These are phyloP conservation scores for Hypoxylon trugodes DNA, from an alignment of 495 filamentous ascomycete species.

Conservation along the genomic window DNA sequence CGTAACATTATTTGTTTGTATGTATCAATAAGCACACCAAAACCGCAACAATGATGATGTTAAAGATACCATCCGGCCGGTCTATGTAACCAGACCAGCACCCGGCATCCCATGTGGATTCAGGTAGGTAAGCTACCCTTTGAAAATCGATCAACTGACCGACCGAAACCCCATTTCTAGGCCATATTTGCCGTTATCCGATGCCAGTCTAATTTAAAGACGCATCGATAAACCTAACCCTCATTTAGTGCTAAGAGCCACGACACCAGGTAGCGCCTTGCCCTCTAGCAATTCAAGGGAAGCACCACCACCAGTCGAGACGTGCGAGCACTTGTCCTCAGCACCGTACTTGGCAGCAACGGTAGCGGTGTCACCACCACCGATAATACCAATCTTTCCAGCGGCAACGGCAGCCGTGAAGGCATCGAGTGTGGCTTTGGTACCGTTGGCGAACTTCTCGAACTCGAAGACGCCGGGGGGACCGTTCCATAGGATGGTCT, in stretches of 20 bases:
- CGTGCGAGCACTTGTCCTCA: conserved; percentile 97
- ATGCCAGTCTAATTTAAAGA: conserved; percentile 5
- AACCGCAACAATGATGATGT: too few relatives aligned
- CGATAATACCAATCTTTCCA: conserved; percentile 96
- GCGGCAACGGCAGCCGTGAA: conserved; percentile 78
- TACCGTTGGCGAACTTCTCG: conserved; percentile 89
- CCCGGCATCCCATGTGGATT: not conserved
- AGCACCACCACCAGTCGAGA: conserved; percentile 95
- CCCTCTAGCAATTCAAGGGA: conserved; percentile 96
- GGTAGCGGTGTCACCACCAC: conserved; percentile 96
- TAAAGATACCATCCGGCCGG: conserved; percentile 28
- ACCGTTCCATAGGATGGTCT: conserved; percentile 99
- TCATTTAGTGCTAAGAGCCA: conserved; percentile 79
- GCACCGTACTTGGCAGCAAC: conserved; percentile 96
- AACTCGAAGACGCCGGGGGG: conserved; percentile 98
- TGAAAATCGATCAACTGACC: not conserved
- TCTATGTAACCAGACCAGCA: conserved; percentile 31
- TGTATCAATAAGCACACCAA: too few relatives aligned
- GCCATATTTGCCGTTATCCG: not conserved
- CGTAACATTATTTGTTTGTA: conserved; percentile 39
- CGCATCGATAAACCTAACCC: conserved; percentile 14
- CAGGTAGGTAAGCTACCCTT: not conserved
- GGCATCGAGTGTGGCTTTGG: conserved; percentile 87
- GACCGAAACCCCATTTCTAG: conserved; percentile 36
- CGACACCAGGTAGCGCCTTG: conserved; percentile 94